phyloP scores from a whole-genome alignment of 257 asterid genomes.

The Osmanthus fragrans region DNA sequence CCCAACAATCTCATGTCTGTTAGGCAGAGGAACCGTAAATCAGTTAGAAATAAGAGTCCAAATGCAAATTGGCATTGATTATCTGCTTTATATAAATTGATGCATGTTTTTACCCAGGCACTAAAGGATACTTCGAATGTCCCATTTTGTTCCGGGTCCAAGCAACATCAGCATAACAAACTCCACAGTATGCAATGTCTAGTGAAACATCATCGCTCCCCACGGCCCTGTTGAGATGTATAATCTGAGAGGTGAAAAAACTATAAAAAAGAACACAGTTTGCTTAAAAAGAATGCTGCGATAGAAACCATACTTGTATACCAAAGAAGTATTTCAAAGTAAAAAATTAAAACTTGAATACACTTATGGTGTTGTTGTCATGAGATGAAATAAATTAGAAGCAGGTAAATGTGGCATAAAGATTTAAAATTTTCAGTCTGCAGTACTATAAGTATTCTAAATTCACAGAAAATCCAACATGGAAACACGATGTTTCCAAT shows the following conservation, averaged over 20 bases:
- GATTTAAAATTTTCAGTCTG: neutral
- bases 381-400: neutral
- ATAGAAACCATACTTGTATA: neutral
- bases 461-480: neutral
- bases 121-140: conserved; percentile 77
- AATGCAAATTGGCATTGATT: neutral
- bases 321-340: neutral
- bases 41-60: neutral
- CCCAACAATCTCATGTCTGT: conserved; percentile 90
- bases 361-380: neutral
- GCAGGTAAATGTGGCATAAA: neutral
- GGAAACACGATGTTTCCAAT: neutral
- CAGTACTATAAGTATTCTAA: neutral
- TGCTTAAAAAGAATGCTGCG: neutral
- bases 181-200: conserved; percentile 67
- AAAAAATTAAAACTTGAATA: neutral
- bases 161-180: conserved; percentile 80
- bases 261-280: neutral
- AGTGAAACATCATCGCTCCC: conserved; percentile 70
- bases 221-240: conserved; percentile 48
- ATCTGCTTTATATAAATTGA: conserved; percentile 12
- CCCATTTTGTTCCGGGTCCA: conserved; percentile 71
- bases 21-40: conserved; percentile 1
- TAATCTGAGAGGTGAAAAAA: neutral
- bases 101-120: conserved; percentile 70